Evolutionary conservation across 2,329 filamentous ascomycete genomes (phyloP).

Genomic region (Monosporascus sp.): DNA sequence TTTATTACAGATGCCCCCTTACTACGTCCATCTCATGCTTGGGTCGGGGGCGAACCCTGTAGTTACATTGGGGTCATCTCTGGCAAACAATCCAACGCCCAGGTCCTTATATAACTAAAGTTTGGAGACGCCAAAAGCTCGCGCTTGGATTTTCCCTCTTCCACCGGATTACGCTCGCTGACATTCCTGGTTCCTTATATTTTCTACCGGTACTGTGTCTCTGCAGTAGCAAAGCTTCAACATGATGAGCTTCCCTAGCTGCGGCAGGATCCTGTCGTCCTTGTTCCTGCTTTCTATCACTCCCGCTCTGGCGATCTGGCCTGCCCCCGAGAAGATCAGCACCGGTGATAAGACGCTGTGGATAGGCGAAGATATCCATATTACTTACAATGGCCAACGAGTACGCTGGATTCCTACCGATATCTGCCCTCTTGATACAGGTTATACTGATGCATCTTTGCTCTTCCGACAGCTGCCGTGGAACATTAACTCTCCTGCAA

Average conservation of each 20-base stretch:
- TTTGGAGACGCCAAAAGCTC: background rate
- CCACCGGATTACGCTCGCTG: background rate
- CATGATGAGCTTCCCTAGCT: slow-evolving; percentile 12
- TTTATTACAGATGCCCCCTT: background rate
- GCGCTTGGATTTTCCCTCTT: background rate
- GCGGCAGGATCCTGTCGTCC: slow-evolving; percentile 20
- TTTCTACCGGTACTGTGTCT: slow-evolving; percentile 9
- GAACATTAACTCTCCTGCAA: slow-evolving; percentile 37
- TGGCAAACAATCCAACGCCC: background rate
- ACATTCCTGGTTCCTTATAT: slow-evolving; percentile 4
- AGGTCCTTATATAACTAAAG: background rate
- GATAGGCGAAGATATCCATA: slow-evolving; percentile 43
- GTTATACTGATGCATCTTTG: slow-evolving; percentile 22
- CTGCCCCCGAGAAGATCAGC: slow-evolving; percentile 44
- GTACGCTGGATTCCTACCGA: slow-evolving; percentile 42
- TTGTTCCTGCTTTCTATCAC: slow-evolving; percentile 34
- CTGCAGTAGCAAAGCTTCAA: slow-evolving; percentile 2
- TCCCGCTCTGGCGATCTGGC: slow-evolving; percentile 51
- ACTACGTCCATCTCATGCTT: background rate
- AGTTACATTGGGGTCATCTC: background rate
- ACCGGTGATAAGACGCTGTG: slow-evolving; percentile 49
- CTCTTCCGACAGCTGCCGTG: slow-evolving; percentile 41
- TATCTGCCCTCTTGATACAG: slow-evolving; percentile 8
- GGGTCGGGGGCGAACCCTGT: background rate
- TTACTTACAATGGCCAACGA: slow-evolving; percentile 54